Conservation (phyloP, 768 basidiomycete genomes). For the Gymnopilus dilepis region DNA sequence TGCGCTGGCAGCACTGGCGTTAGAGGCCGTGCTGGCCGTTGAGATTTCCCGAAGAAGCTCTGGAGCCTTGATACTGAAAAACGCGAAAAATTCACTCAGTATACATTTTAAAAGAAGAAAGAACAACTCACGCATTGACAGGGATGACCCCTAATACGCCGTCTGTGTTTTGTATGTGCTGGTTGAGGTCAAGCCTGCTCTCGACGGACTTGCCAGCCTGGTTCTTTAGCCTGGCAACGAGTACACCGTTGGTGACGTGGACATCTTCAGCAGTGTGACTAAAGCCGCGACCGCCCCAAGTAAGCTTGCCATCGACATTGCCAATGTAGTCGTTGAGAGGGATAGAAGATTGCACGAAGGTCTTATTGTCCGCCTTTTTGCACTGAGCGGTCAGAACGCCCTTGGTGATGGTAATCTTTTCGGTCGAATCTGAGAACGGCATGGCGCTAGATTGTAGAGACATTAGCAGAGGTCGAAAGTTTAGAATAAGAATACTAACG, state of each 20-base stretch:
- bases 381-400: constrained; percentile 23
- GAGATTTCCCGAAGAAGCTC: constrained; percentile 5
- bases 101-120: not conserved
- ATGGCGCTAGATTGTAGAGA: constrained; percentile 9
- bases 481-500: not conserved
- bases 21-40: not conserved
- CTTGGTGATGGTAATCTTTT: constrained; percentile 23
- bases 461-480: not conserved
- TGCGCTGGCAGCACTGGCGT: constrained; percentile 14
- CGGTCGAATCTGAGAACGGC: constrained; percentile 23
- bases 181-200: constrained; percentile 23
- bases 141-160: constrained; percentile 17
- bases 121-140: constrained; percentile 10
- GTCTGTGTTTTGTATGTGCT: constrained; percentile 18
- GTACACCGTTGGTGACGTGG: constrained; percentile 19
- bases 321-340: constrained; percentile 25
- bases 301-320: constrained; percentile 21
- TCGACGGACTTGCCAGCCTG: constrained; percentile 20
- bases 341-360: constrained; percentile 22
- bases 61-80: constrained; percentile 4
- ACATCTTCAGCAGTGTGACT: constrained; percentile 21
- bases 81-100: not conserved
- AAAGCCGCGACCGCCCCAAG: constrained; percentile 25
- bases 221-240: constrained; percentile 23
- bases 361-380: constrained; percentile 23